Evolutionary conservation across 78 protist genomes (phyloP), one percentile per base, ranked within the genome.

Genomic region (Mastigamoeba balamuthi): DNA sequence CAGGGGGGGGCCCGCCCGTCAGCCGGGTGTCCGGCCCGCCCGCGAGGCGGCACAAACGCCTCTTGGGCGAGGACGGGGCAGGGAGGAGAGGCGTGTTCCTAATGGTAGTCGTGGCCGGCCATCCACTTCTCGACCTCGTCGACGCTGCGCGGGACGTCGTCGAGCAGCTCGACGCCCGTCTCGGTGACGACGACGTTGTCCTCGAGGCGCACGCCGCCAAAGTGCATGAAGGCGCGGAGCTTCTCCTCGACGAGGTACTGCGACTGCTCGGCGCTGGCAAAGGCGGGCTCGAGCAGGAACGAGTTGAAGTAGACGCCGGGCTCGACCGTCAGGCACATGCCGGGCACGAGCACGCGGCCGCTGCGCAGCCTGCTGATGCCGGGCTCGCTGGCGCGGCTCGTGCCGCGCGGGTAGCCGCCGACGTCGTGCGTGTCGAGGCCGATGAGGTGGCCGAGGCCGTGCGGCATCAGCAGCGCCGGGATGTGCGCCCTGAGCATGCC

Each of bases 371-470:
- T 64, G 68, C 70, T 10, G 27, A 75, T 58, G 52, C 80, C 80
- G 30, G 83, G 83, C 77, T 66, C 73, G 29, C 28, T 69, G 30
- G 28, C 36, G 33, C 35, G 1, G 66, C 72, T 35, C 36, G 37
- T 1, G 1, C 39, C 25, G 10, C 58, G 77, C 3, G 66, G 74
- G 70, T 88, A 94, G 8, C 95, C 95, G 74, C 95, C 95, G 7
- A 87, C 91, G 76, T 95, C 98, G 72, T 95, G 98, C 29, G 87
- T 88, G 73, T 92, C 94, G 27, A 95, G n/a, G 41, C 98, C 98
- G 36, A 95, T 23, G 41, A 80, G 70, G 64, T 95, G 98, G 23
- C 98, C 98, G 4, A 95, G 68, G 35, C 96, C 97, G 66, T 91
- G 95, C 30, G 98, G 97, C 84, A 90, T 76, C 80, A 95, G 92